Base-by-base conservation (phyloP, 2,329 filamentous ascomycete species). In the Ophiostoma ulmi region DNA sequence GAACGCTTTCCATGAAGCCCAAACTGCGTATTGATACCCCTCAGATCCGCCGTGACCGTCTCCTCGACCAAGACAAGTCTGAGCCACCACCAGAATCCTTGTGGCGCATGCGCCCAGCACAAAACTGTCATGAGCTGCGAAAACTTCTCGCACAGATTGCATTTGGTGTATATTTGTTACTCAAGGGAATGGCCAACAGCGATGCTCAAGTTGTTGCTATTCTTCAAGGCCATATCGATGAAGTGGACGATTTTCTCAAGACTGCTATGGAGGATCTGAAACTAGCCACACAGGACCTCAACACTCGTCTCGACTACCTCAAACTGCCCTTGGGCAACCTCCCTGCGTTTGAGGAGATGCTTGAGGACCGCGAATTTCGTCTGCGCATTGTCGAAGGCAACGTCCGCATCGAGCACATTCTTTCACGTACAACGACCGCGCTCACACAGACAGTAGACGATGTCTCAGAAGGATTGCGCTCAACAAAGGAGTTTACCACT, bases 81-180 rank as follows among this genome's bases (percentile, higher is more conserved):
- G 90, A 91, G 71, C 86, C 88, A 17, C 86, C 92, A 14, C 91
- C 92, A 77, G 89, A 88, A 69, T 86, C 89, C 67, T 81, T 87
- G 77, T 97, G 94, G 93, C 88, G 90, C 71, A 89, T 91, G 78
- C 88, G 89, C 69, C 85, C 88, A 0, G 88, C 88, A 63, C 92
- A 95, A 78, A 87, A 88, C 76, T 90, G 93, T 77, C 95, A 98
- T 77, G 93, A 96, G 73, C 83, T 98, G 72, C 90, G 90, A 83
- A 97, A 97, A 81, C 87, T 97, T 67, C 87, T 96, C 77, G 90
- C 94, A 20, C 94, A 98, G 80, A 94, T 98, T 75, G 90, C 93
- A 1, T 98, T 98, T 79, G 94, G 95, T 26, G 90, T 98, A 52
- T 94, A 97, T 78, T 83, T 98, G 64, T 81, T 98, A 71, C 87